Evolutionary conservation across 2,329 filamentous ascomycete species (phyloP), one percentile per base, ranked within the genome.

Genomic region (Colletotrichum musicola): DNA sequence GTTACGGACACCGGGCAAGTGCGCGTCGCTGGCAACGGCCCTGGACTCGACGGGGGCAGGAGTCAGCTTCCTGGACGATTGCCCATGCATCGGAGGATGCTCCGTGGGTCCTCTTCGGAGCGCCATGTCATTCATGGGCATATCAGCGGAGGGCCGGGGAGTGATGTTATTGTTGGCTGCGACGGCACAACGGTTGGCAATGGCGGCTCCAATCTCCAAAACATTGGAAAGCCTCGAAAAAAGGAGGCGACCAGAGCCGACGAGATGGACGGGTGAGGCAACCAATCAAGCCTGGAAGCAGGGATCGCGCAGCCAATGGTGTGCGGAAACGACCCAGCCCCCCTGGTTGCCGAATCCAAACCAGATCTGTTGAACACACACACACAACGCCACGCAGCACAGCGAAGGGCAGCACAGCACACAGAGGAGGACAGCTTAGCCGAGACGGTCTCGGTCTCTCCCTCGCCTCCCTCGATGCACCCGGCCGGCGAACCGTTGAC

Each of bases 191-290:
- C 58, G 67, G 61, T 55, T 63, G 64, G 64, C 57, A 68, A 50
- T 66, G n/a, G 47, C 57, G 14, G 18, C 22, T 42, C 35, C 35
- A 57, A 57, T 57, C 38, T 57, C 42, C 63, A 46, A 16, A 62
- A 44, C 16, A 46, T 57, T 62, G 54, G 63, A 68, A 65, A 67
- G 67, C 63, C 67, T 69, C 53, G 42, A 60, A 38, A 56, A 69
- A 65, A 69, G 66, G 66, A 69, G 62, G 66, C 66, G 66, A 69
- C 66, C 40, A 69, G 55, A 68, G 62, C 22, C 49, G 62, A 60
- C 54, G 49, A 42, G 60, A 67, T 58, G 63, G 55, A 53, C 53
- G 51, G 64, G 64, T 69, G 64, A 68, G 67, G 67, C 67, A 68
- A 68, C 67, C 64, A 69, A 69, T 69, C 20, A 38, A 9, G 40